Evolutionary conservation across 495 filamentous ascomycete genomes (phyloP).

Genomic region (Talaromyces stipitatus): DNA sequence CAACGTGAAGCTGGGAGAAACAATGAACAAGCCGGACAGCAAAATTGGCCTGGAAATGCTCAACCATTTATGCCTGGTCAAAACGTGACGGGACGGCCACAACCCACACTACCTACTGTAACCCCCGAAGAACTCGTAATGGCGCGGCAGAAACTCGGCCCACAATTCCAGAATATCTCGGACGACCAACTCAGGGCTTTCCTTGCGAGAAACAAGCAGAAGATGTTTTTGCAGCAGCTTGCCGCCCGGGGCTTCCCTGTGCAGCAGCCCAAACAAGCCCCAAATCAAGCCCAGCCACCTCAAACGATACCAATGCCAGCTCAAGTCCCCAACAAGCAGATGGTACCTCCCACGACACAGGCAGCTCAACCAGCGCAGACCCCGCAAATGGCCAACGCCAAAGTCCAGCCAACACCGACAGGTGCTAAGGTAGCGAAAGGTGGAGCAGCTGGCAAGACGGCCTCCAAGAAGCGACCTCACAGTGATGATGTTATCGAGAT

Average conservation of each 20-base stretch:
- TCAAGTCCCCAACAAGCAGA: slow-evolving; percentile 13
- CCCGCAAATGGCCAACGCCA: slow-evolving; percentile 8
- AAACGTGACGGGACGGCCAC: slow-evolving; percentile 22
- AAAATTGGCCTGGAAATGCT: slow-evolving; percentile 18
- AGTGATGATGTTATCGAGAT: slow-evolving; percentile 57
- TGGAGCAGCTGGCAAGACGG: slow-evolving; percentile 20
- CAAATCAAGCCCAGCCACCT: slow-evolving; percentile 13
- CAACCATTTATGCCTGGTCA: slow-evolving; percentile 30
- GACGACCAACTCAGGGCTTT: slow-evolving; percentile 50
- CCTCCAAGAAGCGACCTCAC: slow-evolving; percentile 49
- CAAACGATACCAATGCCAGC: slow-evolving; percentile 11
- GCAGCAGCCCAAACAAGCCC: slow-evolving; percentile 18
- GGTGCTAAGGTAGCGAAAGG: slow-evolving; percentile 21
- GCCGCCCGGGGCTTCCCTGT: slow-evolving; percentile 20
- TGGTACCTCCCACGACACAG: slow-evolving; percentile 3
- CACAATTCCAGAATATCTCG: slow-evolving; percentile 26
- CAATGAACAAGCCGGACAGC: slow-evolving; percentile 15
- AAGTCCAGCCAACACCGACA: slow-evolving; percentile 8
- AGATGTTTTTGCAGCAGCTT: slow-evolving; percentile 21
- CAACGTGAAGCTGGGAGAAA: slow-evolving; percentile 18
- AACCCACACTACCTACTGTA: slow-evolving; percentile 23
- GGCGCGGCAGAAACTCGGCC: slow-evolving; percentile 32
- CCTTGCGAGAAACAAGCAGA: slow-evolving; percentile 28
- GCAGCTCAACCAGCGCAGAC: slow-evolving; percentile 13
- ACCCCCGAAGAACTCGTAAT: slow-evolving; percentile 38